These are phyloP conservation scores for Ceratobasidium sp. DNA, from an alignment of 1,284 basidiomycete genomes.

Conservation along the genomic window DNA sequence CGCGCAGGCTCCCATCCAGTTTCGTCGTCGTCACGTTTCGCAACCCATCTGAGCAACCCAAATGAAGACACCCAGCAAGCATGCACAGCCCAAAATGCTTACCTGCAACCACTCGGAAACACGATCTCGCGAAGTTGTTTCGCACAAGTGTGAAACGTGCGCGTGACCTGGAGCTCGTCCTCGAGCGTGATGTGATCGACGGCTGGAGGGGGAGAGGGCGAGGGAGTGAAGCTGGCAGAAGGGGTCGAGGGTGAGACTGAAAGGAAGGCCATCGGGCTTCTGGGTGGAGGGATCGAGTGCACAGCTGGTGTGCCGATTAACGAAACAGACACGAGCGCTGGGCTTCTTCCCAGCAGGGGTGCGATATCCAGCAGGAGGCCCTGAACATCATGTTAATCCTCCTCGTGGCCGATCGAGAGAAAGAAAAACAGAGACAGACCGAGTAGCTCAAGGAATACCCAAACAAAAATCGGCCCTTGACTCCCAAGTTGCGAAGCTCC, in stretches of 20 bases:
- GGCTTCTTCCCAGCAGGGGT: slow-evolving; percentile 30
- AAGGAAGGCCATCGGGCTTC: slow-evolving; percentile 12
- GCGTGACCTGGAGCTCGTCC: slow-evolving; percentile 34
- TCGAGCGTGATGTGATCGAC: slow-evolving; percentile 30
- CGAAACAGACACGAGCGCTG: slow-evolving; percentile 27
- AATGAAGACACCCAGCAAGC: not conserved
- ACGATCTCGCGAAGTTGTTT: slow-evolving; percentile 32
- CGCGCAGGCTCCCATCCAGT: slow-evolving; percentile 27
- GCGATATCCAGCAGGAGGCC: slow-evolving; percentile 35
- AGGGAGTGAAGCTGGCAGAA: slow-evolving; percentile 30
- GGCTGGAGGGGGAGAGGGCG: slow-evolving; percentile 21
- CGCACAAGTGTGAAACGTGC: slow-evolving; percentile 33
- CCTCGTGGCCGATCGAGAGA: slow-evolving; percentile 1
- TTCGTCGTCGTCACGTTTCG: slow-evolving; percentile 36
- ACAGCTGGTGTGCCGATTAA: slow-evolving; percentile 21
- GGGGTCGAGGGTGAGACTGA: slow-evolving; percentile 31
- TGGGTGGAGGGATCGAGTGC: slow-evolving; percentile 8
- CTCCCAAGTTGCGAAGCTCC: slow-evolving; percentile 9
- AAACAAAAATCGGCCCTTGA: slow-evolving; percentile 30
- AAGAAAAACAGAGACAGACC: slow-evolving; percentile 6
- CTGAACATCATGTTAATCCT: slow-evolving; percentile 37
- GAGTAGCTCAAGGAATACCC: slow-evolving; percentile 29
- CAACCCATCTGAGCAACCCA: slow-evolving; percentile 18
- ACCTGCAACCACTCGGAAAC: slow-evolving; percentile 36
- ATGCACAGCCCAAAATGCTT: not conserved